Evolutionary conservation across 148 eudicot species (phyloP).

Genomic region (Persicaria maculosa): DNA sequence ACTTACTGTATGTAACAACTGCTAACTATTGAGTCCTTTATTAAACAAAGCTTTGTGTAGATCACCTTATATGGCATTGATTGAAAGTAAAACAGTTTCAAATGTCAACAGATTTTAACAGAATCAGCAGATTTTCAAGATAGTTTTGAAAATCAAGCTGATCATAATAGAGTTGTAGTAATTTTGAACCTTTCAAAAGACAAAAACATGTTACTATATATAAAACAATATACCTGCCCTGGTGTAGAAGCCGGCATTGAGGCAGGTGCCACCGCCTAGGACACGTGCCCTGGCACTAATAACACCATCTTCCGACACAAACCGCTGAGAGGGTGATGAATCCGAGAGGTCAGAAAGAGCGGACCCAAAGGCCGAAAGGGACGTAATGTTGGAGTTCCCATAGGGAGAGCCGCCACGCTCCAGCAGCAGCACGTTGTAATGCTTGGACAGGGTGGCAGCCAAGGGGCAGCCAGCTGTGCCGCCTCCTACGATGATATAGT

Average conservation of each 20-base stretch:
- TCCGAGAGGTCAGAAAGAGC: conserved; percentile 60
- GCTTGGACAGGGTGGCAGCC: conserved; percentile 79
- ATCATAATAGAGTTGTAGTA: too few relatives aligned
- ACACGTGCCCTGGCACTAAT: conserved; percentile 73
- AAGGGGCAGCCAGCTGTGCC: conserved; percentile 84
- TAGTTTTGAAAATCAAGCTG: too few relatives aligned
- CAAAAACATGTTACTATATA: background rate
- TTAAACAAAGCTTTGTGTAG: too few relatives aligned
- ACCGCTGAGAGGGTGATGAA: conserved; percentile 72
- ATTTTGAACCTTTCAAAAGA: background rate
- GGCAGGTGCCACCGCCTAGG: conserved; percentile 76
- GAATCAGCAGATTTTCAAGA: too few relatives aligned
- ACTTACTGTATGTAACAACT: too few relatives aligned
- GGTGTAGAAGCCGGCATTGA: conserved; percentile 87
- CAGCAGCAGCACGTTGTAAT: conserved; percentile 66
- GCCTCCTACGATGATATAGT: conserved; percentile 89
- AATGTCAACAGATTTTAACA: too few relatives aligned
- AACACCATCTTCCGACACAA: conserved; percentile 89
- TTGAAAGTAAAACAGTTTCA: too few relatives aligned
- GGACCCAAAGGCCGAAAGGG: conserved; percentile 43
- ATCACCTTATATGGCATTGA: too few relatives aligned
- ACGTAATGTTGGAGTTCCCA: conserved; percentile 78
- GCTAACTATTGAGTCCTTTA: too few relatives aligned
- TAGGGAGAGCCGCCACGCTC: conserved; percentile 95
- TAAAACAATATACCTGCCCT: conserved; percentile 36